Percentiles rank a stretch among this genome's conserved stretches.
phyloP scores from a whole-genome alignment of 352 stramenopile genomes.

The Phytophthora crassamura region DNA sequence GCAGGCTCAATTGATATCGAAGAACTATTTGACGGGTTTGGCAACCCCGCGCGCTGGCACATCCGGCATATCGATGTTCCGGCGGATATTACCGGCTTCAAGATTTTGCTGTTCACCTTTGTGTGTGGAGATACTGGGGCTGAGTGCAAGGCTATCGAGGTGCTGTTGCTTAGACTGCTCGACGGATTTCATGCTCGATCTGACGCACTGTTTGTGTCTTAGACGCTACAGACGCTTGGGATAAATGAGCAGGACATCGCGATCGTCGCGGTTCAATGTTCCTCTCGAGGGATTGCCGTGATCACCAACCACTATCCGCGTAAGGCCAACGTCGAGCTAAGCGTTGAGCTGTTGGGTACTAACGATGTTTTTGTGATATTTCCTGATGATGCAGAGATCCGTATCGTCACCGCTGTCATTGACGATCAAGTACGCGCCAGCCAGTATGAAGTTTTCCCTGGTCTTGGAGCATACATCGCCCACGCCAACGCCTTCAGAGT shows the following conservation, averaged over 20 bases:
- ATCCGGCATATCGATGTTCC: conserved; percentile 1
- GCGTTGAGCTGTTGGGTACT: no score
- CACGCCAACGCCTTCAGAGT: no score
- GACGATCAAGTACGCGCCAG: neutral
- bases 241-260: neutral
- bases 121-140: conserved; percentile 1
- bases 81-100: neutral
- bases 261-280: conserved; percentile 3
- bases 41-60: neutral
- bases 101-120: conserved; percentile 9
- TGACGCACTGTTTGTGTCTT: no score
- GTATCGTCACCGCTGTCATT: conserved; percentile 8
- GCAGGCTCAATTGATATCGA: neutral
- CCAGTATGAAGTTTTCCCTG: neutral
- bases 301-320: conserved; percentile 8
- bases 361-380: no score
- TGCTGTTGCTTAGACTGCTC: neutral
- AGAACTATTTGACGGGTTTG: conserved; percentile 2
- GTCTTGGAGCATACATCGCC: conserved; percentile 11
- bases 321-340: no score
- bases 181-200: neutral
- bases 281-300: neutral
- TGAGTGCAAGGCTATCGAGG: conserved; percentile 4
- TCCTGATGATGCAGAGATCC: conserved; percentile 10
- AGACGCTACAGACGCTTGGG: neutral